Evolutionary conservation across 257 asterid species (phyloP).

Genomic region (Rhazya stricta): DNA sequence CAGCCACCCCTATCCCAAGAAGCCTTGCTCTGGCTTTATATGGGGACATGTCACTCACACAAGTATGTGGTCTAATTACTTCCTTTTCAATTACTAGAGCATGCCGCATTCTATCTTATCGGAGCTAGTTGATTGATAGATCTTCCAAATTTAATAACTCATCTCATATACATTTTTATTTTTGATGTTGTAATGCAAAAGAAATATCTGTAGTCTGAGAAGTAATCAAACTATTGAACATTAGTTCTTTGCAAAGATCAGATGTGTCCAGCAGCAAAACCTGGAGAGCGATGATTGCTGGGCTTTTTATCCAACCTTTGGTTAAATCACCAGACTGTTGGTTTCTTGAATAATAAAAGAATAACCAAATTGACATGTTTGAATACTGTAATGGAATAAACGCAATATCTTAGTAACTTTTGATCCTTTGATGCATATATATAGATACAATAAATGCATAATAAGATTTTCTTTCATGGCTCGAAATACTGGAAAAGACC

Average conservation of each 20-base stretch:
- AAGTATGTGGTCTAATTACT: slow-evolving; percentile 43
- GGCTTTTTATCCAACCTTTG: neutral
- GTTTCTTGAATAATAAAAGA: neutral
- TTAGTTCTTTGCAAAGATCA: neutral
- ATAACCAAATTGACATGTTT: neutral
- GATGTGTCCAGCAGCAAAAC: neutral
- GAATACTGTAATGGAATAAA: neutral
- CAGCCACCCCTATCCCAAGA: slow-evolving; percentile 99
- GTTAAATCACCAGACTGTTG: neutral
- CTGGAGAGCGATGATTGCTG: neutral
- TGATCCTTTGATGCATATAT: neutral
- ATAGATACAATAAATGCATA: neutral
- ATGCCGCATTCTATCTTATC: neutral
- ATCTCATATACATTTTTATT: no score
- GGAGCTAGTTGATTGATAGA: neutral
- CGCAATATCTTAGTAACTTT: neutral
- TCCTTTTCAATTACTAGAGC: slow-evolving; percentile 7
- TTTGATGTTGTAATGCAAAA: neutral
- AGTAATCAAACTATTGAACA: neutral
- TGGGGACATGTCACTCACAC: slow-evolving; percentile 97
- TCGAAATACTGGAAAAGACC: neutral
- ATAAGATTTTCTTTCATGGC: neutral
- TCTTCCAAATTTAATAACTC: neutral
- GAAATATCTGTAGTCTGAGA: neutral
- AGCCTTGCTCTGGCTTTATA: slow-evolving; percentile 91